These are phyloP conservation scores for Casaregolazyma suthepensis DNA, from an alignment of 1,139 yeast species.

Conservation along the genomic window DNA sequence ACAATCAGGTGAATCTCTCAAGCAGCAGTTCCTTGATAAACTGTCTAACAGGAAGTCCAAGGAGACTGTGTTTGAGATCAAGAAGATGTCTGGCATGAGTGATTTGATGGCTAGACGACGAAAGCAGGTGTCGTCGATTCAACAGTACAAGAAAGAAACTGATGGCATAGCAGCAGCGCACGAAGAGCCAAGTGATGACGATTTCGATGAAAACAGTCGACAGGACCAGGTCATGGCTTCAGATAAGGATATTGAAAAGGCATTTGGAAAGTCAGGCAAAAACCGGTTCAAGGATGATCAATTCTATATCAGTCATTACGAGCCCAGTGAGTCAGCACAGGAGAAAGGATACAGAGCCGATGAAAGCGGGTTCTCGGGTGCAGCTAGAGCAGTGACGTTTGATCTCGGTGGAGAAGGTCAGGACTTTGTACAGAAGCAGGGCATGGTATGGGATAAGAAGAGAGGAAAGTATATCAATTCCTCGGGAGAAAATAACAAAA, in stretches of 20 bases:
- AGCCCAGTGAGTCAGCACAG: constrained; percentile 72
- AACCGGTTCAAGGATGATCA: constrained; percentile 66
- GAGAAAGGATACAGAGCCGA: constrained; percentile 66
- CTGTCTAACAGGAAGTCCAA: constrained; percentile 55
- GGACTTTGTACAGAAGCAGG: constrained; percentile 52
- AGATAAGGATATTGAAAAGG: constrained; percentile 27
- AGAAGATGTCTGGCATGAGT: constrained; percentile 50
- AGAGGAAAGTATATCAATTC: constrained; percentile 85
- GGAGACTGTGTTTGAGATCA: constrained; percentile 91
- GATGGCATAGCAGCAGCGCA: constrained; percentile 36
- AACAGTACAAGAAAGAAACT: constrained; percentile 53
- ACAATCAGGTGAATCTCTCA: constrained; percentile 53
- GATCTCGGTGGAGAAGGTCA: constrained; percentile 72
- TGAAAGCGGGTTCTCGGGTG: constrained; percentile 60
- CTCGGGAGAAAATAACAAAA: constrained; percentile 57
- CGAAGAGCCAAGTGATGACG: constrained; percentile 34
- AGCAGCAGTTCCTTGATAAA: constrained; percentile 63
- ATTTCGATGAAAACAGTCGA: constrained; percentile 11
- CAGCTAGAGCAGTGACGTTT: constrained; percentile 77
- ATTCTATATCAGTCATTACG: constrained; percentile 83
- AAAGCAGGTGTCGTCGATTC: constrained; percentile 81
- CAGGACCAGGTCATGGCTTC: constrained; percentile 22
- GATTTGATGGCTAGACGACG: constrained; percentile 83
- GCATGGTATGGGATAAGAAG: constrained; percentile 90
- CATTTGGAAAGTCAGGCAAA: constrained; percentile 22